These are phyloP conservation scores for Diaporthe sp. DNA, from an alignment of 2,329 filamentous ascomycete genomes.

Conservation along the genomic window DNA sequence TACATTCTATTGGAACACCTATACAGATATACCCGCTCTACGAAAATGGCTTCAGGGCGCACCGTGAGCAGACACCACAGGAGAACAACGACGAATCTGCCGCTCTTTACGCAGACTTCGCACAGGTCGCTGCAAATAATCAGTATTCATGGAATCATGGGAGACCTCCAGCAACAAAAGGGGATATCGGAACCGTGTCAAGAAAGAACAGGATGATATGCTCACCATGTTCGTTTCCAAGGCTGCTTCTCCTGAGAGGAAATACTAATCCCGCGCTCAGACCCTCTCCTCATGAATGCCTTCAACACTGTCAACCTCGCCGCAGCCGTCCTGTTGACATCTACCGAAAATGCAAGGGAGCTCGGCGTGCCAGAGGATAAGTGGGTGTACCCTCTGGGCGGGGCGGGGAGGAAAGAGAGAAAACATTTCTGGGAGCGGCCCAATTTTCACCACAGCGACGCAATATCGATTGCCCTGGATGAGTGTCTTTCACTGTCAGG, in stretches of 20 bases:
- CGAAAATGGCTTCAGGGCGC: conserved; percentile 71
- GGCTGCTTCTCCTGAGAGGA: neutral
- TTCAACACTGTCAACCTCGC: conserved; percentile 77
- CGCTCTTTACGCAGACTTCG: conserved; percentile 69
- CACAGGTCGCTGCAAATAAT: conserved; percentile 63
- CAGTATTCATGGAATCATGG: conserved; percentile 68
- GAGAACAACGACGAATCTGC: conserved; percentile 70
- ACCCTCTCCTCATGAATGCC: conserved; percentile 77
- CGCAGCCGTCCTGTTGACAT: conserved; percentile 69
- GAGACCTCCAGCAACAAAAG: conserved; percentile 52
- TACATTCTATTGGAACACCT: conserved; percentile 69
- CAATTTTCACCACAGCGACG: conserved; percentile 66
- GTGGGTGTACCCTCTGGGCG: conserved; percentile 74
- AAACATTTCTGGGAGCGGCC: conserved; percentile 71
- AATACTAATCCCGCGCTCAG: conserved; percentile 46
- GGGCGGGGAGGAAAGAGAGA: conserved; percentile 69
- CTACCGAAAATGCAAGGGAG: conserved; percentile 61
- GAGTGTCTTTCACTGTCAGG: conserved; percentile 59
- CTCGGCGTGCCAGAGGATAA: conserved; percentile 64
- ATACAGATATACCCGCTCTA: conserved; percentile 77
- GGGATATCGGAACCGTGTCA: conserved; percentile 63
- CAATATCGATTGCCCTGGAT: conserved; percentile 68
- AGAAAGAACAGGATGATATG: conserved; percentile 75
- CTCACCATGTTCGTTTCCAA: conserved; percentile 64
- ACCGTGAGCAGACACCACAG: conserved; percentile 61